phyloP scores from a whole-genome alignment of 805 yeast genomes.

The Metschnikowia orientalis region DNA sequence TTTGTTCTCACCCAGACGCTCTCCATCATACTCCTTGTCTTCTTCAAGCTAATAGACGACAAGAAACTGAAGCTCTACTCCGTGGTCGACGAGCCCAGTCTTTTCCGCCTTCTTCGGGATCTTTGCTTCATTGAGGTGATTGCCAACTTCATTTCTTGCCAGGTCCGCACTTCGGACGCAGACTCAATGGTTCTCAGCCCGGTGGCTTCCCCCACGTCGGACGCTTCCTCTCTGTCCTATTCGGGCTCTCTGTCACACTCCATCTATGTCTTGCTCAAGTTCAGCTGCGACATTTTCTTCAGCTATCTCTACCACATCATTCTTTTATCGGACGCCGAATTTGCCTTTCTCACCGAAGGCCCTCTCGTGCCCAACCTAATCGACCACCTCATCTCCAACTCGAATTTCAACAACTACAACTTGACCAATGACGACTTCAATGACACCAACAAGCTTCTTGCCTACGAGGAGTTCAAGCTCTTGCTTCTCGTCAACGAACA shows the following conservation, averaged over 20 bases:
- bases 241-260: too few species aligned
- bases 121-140: conserved; percentile 49
- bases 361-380: conserved; percentile 28
- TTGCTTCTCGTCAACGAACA: conserved; percentile 81
- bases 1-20: conserved; percentile 31
- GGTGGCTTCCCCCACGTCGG: background rate
- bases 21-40: conserved; percentile 29
- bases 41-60: conserved; percentile 30
- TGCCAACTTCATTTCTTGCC: conserved; percentile 28
- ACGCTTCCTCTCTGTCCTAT: too few species aligned
- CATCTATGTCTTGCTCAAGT: conserved; percentile 32
- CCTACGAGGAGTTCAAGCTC: conserved; percentile 63
- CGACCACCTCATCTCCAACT: conserved; percentile 28
- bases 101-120: conserved; percentile 46
- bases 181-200: conserved; percentile 1
- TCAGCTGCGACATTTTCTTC: conserved; percentile 38
- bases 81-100: conserved; percentile 11
- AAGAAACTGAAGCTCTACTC: conserved; percentile 17
- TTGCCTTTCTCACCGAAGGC: conserved; percentile 24
- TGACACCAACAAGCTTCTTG: conserved; percentile 44
- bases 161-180: conserved; percentile 18
- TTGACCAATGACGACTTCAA: conserved; percentile 30
- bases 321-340: conserved; percentile 33
- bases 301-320: conserved; percentile 37
- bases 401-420: conserved; percentile 33